These are phyloP conservation scores for Fusarium mangiferae DNA, from an alignment of 2,329 filamentous ascomycete species.

Conservation along the genomic window DNA sequence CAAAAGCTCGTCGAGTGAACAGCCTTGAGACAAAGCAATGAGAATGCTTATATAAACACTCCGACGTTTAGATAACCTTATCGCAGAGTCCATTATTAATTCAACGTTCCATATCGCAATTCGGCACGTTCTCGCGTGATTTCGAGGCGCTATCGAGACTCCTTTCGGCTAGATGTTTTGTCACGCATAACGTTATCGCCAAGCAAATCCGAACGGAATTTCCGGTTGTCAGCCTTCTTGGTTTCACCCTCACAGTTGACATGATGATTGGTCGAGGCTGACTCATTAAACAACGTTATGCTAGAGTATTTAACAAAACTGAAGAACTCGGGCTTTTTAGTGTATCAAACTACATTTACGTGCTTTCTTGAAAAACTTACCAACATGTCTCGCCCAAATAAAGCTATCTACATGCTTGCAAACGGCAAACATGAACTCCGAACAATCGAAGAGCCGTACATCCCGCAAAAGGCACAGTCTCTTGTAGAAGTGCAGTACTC, in stretches of 20 bases:
- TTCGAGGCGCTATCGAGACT: too few relatives aligned
- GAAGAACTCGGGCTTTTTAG: rapidly evolving
- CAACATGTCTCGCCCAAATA: constrained; percentile 1
- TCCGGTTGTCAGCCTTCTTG: rapidly evolving
- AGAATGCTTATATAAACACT: not conserved
- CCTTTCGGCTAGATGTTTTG: not conserved
- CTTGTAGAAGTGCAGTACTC: constrained; percentile 30
- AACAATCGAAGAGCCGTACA: not conserved
- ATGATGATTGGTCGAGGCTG: rapidly evolving
- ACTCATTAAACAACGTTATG: not conserved
- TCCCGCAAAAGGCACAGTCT: not conserved
- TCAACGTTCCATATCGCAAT: not conserved
- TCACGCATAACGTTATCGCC: not conserved
- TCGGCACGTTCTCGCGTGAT: rapidly evolving
- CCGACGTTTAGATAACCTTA: not conserved
- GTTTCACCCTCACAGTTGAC: rapidly evolving
- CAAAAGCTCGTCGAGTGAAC: rapidly evolving
- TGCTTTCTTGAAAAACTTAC: rapidly evolving
- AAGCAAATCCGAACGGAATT: not conserved
- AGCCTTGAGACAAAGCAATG: rapidly evolving
- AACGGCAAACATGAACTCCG: not conserved
- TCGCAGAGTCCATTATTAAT: not conserved
- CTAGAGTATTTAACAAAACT: rapidly evolving
- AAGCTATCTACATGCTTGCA: constrained; percentile 3
- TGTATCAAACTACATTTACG: rapidly evolving